Base-by-base conservation (phyloP, 257 asterid species). In the Oldenlandia corymbosa region DNA sequence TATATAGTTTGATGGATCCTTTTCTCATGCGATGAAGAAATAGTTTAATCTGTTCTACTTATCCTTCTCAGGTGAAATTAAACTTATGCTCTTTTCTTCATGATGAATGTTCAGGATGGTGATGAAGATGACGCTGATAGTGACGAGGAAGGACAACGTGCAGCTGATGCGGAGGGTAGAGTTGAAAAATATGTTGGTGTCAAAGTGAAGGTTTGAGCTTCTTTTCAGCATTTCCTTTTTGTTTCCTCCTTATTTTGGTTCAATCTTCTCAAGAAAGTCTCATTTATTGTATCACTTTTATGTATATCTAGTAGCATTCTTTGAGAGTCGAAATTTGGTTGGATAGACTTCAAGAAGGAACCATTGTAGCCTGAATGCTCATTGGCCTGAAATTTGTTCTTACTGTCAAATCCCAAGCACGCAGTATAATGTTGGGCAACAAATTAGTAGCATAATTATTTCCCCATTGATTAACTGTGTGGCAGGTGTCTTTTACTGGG, bases 111-210 rank as follows among this genome's bases (percentile, higher is more conserved):
- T 63, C 80, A 93, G 99, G 97, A 93, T 68, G 87, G 73, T 34
- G 85, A 84, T 69, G 95, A 87, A 16, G 83, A 52, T 24, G 96
- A 87, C 74, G 67, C 80, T 68, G 97, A 92, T 73, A 81, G 66
- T 54, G 99, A 89, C 68, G 99, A 92, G 30, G 97, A 90, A 66
- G 97, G 80, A 62, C 90, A 94, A 59, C 91, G 76, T 68, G 79
- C 88, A 60, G 78, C 80, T 36, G 95, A 81, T 53, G 70, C 68
- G 26, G 99, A 81, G 80, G 97, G 96, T 59, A 85, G 99, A 80
- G 81, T 93, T 68, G 99, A 93, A 84, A 93, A 93, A 71, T 93
- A 93, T 82, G 76, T 77, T 58, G 99, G 97, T 67, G 99, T 93
- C 68, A 90, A 90, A 93, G 99, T 93, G 85, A 93, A 90, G 95